Base-by-base conservation (phyloP, 345 rosid genomes). In the Noccaea caerulescens region DNA sequence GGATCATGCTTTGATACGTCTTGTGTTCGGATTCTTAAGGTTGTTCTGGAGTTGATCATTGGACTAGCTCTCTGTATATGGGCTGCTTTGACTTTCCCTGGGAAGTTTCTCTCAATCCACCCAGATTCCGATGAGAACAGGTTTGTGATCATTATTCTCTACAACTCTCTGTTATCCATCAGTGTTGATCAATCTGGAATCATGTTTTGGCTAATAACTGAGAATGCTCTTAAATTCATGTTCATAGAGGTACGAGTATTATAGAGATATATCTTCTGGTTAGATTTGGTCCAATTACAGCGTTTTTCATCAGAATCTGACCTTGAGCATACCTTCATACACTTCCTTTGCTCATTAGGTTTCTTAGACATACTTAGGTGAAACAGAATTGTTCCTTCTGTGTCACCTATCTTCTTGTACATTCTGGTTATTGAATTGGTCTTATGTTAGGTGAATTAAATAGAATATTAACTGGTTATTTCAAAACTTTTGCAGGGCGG, bases 41-140 rank as follows among this genome's bases (percentile, higher is more conserved):
- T 95, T 71, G 80, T 88, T 56, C 38, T 84, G 61, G 93, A 94
- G 80, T 78, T 88, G 91, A 83, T 87, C 53, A 16, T 88, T 41
- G 99, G 91, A 44, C 60, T 95, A 42, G 77, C 80, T 41, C 77
- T 92, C n/a, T 92, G 93, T 80, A 70, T 85, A 83, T 95, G 93
- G 96, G 97, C 99, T 37, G 96, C 93, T 25, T 81, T 95, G 64
- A 82, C 93, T 9, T 96, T 87, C 54, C 94, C 97, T 2, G 98
- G 98, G 58, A 85, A 87, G 53, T 95, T 95, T 73, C 89, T 81
- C 27, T 88, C 97, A 1, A 88, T 95, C 32, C 90, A 92, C 59
- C 98, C 97, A 0, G 91, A 88, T 68, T 87, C 99, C 3, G 99
- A 92, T 25, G 98, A 95, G 58, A 95, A 95, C 62, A 89, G 98